Evolutionary conservation across 2,329 filamentous ascomycete species (phyloP).

Genomic region (Aspergillus brunneoviolaceus): DNA sequence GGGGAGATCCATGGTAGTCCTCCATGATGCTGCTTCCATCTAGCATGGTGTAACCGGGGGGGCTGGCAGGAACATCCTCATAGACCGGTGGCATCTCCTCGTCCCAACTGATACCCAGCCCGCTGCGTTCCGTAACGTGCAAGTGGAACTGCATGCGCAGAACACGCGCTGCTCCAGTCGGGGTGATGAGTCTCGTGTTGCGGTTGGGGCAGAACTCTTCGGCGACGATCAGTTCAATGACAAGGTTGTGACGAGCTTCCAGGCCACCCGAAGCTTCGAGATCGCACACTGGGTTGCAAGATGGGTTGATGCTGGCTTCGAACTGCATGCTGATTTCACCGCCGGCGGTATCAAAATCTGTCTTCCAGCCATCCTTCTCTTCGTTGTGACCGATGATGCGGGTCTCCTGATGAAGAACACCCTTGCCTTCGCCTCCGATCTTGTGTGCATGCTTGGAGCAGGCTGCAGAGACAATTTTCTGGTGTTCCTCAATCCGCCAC

Average conservation of each 20-base stretch:
- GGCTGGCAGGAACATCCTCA: slow-evolving; percentile 84
- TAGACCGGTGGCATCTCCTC: slow-evolving; percentile 94
- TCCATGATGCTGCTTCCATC: slow-evolving; percentile 45
- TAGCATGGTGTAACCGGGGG: slow-evolving; percentile 64
- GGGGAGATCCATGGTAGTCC: slow-evolving; percentile 47
- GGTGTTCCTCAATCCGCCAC: slow-evolving; percentile 89
- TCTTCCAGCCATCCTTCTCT: slow-evolving; percentile 88
- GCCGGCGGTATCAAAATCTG: slow-evolving; percentile 64
- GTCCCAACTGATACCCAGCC: slow-evolving; percentile 93
- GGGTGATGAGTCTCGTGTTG: slow-evolving; percentile 71
- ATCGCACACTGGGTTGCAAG: slow-evolving; percentile 71
- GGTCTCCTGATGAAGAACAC: slow-evolving; percentile 69
- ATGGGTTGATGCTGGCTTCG: slow-evolving; percentile 60
- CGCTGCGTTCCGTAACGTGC: slow-evolving; percentile 76
- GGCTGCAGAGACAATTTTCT: slow-evolving; percentile 74
- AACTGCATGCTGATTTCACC: slow-evolving; percentile 83
- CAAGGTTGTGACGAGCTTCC: slow-evolving; percentile 77
- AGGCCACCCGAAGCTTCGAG: slow-evolving; percentile 72
- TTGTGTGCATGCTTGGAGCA: slow-evolving; percentile 74
- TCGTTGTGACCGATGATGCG: slow-evolving; percentile 78
- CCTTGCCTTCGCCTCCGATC: slow-evolving; percentile 66
- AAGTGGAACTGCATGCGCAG: slow-evolving; percentile 88
- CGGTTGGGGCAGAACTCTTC: slow-evolving; percentile 77
- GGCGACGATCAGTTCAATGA: slow-evolving; percentile 90
- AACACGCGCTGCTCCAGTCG: slow-evolving; percentile 86